Percentiles rank a stretch among this genome's conserved stretches.
These are phyloP conservation scores for Elsinoe ampelina DNA, from an alignment of 2,329 filamentous ascomycete genomes.

Conservation along the genomic window DNA sequence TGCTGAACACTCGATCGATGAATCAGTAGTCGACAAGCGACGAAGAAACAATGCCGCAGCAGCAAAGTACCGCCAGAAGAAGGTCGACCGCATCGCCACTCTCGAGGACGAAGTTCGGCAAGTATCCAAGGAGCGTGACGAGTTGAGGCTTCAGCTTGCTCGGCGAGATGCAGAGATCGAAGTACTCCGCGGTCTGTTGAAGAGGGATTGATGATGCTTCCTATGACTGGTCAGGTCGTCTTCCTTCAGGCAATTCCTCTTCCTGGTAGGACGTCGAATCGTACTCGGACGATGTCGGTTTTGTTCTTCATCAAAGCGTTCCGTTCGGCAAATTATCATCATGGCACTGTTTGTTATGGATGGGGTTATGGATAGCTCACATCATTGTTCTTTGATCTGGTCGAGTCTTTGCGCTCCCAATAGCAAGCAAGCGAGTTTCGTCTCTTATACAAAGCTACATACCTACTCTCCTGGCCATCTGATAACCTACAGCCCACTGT, in stretches of 20 bases:
- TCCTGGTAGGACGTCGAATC: too few species aligned
- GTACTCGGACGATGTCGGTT: slow-evolving; percentile 11
- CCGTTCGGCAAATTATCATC: slow-evolving; percentile 7
- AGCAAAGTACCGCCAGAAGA: slow-evolving; percentile 58
- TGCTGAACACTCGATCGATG: background rate
- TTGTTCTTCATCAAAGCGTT: background rate
- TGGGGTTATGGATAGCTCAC: background rate
- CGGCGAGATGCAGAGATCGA: slow-evolving; percentile 55
- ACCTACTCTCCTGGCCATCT: background rate
- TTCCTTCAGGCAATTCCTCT: background rate
- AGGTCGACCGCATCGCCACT: slow-evolving; percentile 53
- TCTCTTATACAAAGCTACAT: background rate
- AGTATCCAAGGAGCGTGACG: slow-evolving; percentile 51
- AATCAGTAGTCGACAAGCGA: slow-evolving; percentile 37
- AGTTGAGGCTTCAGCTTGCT: slow-evolving; percentile 50
- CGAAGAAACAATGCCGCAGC: slow-evolving; percentile 58
- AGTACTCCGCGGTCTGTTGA: slow-evolving; percentile 32
- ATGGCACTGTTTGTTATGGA: background rate
- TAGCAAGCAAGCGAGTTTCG: background rate
- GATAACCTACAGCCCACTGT: background rate
- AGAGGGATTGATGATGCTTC: background rate
- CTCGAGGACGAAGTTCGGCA: slow-evolving; percentile 50
- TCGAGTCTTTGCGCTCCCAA: background rate
- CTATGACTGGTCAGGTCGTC: background rate
- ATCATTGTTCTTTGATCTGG: background rate